Conservation (phyloP, 495 filamentous ascomycete genomes). For the Trichoderma virens region DNA sequence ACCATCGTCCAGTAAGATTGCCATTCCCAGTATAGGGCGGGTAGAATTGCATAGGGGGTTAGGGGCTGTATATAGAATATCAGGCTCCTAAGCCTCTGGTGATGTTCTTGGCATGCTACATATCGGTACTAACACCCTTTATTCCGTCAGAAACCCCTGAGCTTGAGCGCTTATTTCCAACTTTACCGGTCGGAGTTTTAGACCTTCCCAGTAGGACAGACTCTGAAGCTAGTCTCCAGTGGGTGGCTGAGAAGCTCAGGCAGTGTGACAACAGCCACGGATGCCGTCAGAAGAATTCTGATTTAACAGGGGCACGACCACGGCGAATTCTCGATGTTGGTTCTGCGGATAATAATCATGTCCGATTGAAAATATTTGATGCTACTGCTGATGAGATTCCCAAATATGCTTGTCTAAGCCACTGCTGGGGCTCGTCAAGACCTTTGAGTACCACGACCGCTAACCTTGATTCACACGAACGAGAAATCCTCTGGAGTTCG, state of each 20-base stretch:
- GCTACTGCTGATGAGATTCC: not conserved
- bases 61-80: not conserved
- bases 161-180: not conserved
- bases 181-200: not conserved
- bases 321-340: conserved; percentile 3
- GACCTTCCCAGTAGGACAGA: not conserved
- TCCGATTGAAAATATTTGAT: not conserved
- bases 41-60: not conserved
- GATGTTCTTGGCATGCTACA: no score
- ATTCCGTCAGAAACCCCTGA: not conserved
- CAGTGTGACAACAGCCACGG: conserved; percentile 2
- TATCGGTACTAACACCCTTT: not conserved
- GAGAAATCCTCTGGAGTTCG: not conserved
- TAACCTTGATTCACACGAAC: not conserved
- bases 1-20: not conserved
- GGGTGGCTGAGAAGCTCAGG: not conserved
- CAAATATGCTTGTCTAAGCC: conserved; percentile 11
- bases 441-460: not conserved
- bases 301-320: not conserved
- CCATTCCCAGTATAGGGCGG: not conserved
- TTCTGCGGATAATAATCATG: not conserved
- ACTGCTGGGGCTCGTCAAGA: conserved; percentile 11
- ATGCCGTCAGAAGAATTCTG: not conserved
- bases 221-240: conserved; percentile 3
- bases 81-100: not conserved